Percentiles rank a stretch among this genome's conserved stretches.
Evolutionary conservation across 2,329 filamentous ascomycete species (phyloP).

Genomic region (Hypoxylon sp.): DNA sequence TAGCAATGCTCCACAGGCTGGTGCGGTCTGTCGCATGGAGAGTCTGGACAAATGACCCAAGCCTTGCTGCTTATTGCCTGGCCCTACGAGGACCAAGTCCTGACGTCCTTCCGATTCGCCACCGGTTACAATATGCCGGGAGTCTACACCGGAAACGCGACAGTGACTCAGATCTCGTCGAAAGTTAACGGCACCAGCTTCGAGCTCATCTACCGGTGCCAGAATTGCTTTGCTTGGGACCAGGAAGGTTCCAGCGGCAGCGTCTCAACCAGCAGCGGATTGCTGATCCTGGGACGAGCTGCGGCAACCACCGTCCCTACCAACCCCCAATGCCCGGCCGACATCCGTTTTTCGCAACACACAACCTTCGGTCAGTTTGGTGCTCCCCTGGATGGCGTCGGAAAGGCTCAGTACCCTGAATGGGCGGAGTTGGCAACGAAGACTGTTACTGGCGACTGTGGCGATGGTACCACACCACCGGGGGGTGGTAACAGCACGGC

Average conservation of each 20-base stretch:
- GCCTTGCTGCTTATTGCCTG: conserved; percentile 66
- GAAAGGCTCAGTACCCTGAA: conserved; percentile 54
- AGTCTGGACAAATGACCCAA: conserved; percentile 52
- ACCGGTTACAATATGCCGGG: conserved; percentile 70
- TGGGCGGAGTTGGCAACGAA: conserved; percentile 61
- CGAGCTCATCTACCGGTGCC: conserved; percentile 72
- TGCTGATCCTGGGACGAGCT: conserved; percentile 67
- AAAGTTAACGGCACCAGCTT: conserved; percentile 69
- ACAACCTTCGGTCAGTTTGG: conserved; percentile 68
- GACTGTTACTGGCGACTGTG: conserved; percentile 52
- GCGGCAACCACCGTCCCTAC: conserved; percentile 58
- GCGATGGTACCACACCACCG: conserved; percentile 38
- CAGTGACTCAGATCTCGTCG: conserved; percentile 69
- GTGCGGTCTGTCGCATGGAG: conserved; percentile 50
- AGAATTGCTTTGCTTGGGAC: conserved; percentile 67
- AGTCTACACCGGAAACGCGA: conserved; percentile 71
- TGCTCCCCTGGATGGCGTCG: conserved; percentile 48
- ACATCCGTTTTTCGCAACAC: conserved; percentile 64
- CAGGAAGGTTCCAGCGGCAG: conserved; percentile 60
- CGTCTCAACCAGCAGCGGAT: conserved; percentile 58
- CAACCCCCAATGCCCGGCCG: conserved; percentile 57
- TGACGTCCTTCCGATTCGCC: conserved; percentile 69
- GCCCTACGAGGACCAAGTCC: conserved; percentile 64
- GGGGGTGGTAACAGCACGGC: conserved; percentile 35
- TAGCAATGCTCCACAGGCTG: conserved; percentile 50